Evolutionary conservation across 2,329 filamentous ascomycete genomes (phyloP), one percentile per base, ranked within the genome.

Genomic region (Fusarium xyrophilum): DNA sequence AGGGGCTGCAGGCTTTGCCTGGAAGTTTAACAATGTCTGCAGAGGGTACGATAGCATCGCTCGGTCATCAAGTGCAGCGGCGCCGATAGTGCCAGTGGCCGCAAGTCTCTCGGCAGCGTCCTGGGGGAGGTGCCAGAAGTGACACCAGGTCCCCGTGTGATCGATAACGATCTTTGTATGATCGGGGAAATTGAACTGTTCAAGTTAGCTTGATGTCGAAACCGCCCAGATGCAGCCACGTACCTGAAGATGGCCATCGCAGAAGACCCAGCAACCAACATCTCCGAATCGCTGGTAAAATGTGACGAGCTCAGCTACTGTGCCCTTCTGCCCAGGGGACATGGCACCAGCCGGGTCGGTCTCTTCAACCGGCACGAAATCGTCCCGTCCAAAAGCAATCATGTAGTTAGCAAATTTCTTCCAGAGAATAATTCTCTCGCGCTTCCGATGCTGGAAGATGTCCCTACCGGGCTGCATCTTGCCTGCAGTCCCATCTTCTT

Each of bases 141-240:
- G 90, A 70, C 91, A 90, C 84, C 89, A 91, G 2, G 85, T 88
- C n/a, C 91, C 92, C 32, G 90, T 87, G 2, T 89, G 82, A 60
- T 93, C 92, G 28, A 96, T 81, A 15, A 95, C 90, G 56, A 96
- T 86, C 79, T 96, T 96, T 62, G 92, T 95, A 77, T 96, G 92
- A 71, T 96, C 92, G 5, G 92, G 92, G 77, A 96, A 96, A 80
- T 96, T 95, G 79, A 95, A 92, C 86, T 93, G 59, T n/a, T 25
- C 38, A 28, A 61, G 70, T 78, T 69, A 78, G 75, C 56, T 61
- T 42, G 15, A 23, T 30, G 32, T 32, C 32, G 1, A 27, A 12
- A 11, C 17, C 32, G 8, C 50, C 13, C 7, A 27, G 15, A 14
- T 7, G 44, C 8, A 19, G 15, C 25, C 23, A 60, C 76, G 69